Base-by-base conservation (phyloP, 805 yeast species). In the Hanseniaspora lachancei region DNA sequence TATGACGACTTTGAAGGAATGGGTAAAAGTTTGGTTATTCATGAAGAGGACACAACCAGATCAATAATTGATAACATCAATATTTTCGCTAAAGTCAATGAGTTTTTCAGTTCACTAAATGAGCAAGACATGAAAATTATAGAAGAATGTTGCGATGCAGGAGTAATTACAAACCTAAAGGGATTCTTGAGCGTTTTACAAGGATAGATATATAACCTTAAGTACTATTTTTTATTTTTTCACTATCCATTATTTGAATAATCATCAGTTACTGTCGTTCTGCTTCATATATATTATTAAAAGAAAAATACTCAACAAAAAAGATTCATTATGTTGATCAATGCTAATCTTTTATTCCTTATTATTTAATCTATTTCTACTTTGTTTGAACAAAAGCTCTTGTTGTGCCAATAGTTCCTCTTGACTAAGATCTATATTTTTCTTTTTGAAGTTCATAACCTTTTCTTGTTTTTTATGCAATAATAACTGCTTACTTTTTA, bases 391-490 rank as follows among this genome's bases (percentile, higher is more conserved):
- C 58, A 93, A 73, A 67, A 86, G 95, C 64, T 93, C 97, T 67
- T 93, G 98, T 67, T 91, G 95, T 62, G 80, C 79, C 64, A 93
- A 75, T 57, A 93, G 73, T 67, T 93, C 98, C 67, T 89, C 98
- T 66, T 91, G 97, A 1, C 89, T 74, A 60, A 89, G 75, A 0
- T 97, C 97, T 3, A 95, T 83, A 62, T 87, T 87, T 69, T 89
- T 96, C 63, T 93, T 85, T 71, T 93, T 93, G 66, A 91, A 89
- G 62, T 85, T 88, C 65, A 88, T 86, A 70, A 86, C 82, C 63
- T 93, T 97, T 62, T 93, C 84, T 16, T 87, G 86, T 72, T 89
- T 89, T 63, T 82, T 82, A 53, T 82, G 77, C 16, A 55, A 27
- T 3, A 55, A 40, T 63, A 89, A 96, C 69, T 88, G 89, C 70